Conservation (phyloP, 768 basidiomycete species). For the Gautieria morchelliformis region DNA sequence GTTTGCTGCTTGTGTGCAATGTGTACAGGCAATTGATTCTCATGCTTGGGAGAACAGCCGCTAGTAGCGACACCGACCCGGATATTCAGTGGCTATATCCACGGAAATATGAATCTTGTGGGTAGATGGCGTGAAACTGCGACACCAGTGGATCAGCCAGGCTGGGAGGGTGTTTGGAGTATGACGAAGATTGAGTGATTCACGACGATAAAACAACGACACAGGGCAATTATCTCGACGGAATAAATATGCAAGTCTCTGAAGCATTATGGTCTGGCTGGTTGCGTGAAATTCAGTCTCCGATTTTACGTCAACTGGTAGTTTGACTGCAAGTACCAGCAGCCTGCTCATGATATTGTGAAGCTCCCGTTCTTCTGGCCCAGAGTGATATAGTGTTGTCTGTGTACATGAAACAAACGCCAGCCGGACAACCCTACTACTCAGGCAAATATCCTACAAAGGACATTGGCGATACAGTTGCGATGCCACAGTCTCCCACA, state of each 20-base stretch:
- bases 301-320: too few relatives aligned
- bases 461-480: too few relatives aligned
- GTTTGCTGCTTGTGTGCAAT: not conserved
- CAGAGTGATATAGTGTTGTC: too few relatives aligned
- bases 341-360: too few relatives aligned
- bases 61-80: not conserved
- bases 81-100: not conserved
- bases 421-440: too few relatives aligned
- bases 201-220: not conserved
- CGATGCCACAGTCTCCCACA: too few relatives aligned
- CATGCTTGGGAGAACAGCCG: not conserved
- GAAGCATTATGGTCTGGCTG: too few relatives aligned
- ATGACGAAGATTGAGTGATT: not conserved
- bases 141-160: not conserved
- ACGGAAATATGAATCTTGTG: not conserved
- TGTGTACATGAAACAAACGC: too few relatives aligned
- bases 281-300: too few relatives aligned
- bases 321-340: too few relatives aligned
- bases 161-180: not conserved
- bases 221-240: not conserved
- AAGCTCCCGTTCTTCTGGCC: not conserved
- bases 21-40: not conserved
- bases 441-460: too few relatives aligned
- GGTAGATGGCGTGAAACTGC: not conserved
- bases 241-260: too few relatives aligned